phyloP scores from a whole-genome alignment of 2,329 filamentous ascomycete species.

The Xylaria sp. region DNA sequence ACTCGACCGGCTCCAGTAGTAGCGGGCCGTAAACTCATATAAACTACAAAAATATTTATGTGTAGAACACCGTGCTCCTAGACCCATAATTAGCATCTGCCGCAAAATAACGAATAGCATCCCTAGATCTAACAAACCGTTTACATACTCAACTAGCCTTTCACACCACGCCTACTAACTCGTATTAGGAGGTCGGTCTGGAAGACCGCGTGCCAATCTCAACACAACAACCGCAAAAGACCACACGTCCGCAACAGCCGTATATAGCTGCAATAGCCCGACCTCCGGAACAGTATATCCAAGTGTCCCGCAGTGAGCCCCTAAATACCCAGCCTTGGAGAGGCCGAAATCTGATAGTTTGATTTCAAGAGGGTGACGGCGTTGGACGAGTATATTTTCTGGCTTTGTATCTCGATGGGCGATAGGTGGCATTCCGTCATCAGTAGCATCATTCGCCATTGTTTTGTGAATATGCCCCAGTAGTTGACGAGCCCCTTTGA shows the following conservation, averaged over 20 bases:
- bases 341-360: slow-evolving; percentile 25
- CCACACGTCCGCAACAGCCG: slow-evolving; percentile 18
- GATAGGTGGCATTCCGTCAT: neutral
- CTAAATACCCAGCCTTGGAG: slow-evolving; percentile 9
- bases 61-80: too few species aligned
- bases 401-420: slow-evolving; percentile 19
- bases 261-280: neutral
- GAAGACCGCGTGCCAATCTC: neutral
- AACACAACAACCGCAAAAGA: slow-evolving; percentile 26
- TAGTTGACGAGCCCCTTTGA: too few species aligned
- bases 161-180: neutral
- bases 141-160: too few species aligned
- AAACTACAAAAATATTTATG: too few species aligned
- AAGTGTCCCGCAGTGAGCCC: neutral
- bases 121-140: too few species aligned
- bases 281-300: slow-evolving; percentile 7
- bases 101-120: too few species aligned
- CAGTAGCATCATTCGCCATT: too few species aligned
- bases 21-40: too few species aligned
- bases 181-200: neutral
- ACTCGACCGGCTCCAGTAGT: too few species aligned
- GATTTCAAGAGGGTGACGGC: slow-evolving; percentile 5
- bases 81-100: too few species aligned
- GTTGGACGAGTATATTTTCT: slow-evolving; percentile 25
- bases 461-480: too few species aligned